Evolutionary conservation across 2,329 filamentous ascomycete species (phyloP).

Genomic region (Hypoxylon sp.): DNA sequence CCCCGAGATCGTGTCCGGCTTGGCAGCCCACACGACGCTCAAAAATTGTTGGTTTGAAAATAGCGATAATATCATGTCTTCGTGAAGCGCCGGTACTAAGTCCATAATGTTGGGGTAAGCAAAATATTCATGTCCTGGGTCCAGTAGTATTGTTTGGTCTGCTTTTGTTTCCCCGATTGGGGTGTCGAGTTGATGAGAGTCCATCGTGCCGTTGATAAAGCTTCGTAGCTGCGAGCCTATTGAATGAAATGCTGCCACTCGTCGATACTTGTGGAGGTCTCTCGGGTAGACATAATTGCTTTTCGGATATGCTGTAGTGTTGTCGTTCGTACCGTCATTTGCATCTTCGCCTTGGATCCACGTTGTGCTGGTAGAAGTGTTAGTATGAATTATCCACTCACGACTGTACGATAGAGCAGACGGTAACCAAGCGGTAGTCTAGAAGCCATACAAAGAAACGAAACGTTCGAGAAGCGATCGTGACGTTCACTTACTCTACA

Average conservation of each 20-base stretch:
- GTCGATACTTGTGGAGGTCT: conserved; percentile 51
- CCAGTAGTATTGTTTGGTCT: conserved; percentile 61
- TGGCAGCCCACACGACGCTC: conserved; percentile 56
- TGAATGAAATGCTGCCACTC: conserved; percentile 56
- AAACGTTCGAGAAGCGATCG: background rate
- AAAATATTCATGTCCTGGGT: conserved; percentile 55
- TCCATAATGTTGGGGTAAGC: conserved; percentile 50
- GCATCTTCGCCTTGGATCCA: conserved; percentile 50
- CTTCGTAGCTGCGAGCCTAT: conserved; percentile 55
- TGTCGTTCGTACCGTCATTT: conserved; percentile 57
- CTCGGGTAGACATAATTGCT: conserved; percentile 54
- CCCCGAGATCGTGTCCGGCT: conserved; percentile 50
- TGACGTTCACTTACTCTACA: conserved; percentile 49
- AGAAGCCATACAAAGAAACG: too few relatives aligned
- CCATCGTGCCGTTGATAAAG: conserved; percentile 55
- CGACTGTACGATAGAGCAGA: too few relatives aligned
- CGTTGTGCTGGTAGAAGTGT: conserved; percentile 48
- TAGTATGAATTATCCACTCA: conserved; percentile 13
- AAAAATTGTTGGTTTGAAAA: conserved; percentile 57
- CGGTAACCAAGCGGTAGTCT: background rate
- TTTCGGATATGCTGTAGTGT: conserved; percentile 53
- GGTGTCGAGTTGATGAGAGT: conserved; percentile 46
- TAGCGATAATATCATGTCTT: conserved; percentile 57
- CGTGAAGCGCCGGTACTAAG: conserved; percentile 54
- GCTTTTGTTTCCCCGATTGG: conserved; percentile 55